Conservation (phyloP, 768 basidiomycete genomes). For the Pleurotus cornucopiae region DNA sequence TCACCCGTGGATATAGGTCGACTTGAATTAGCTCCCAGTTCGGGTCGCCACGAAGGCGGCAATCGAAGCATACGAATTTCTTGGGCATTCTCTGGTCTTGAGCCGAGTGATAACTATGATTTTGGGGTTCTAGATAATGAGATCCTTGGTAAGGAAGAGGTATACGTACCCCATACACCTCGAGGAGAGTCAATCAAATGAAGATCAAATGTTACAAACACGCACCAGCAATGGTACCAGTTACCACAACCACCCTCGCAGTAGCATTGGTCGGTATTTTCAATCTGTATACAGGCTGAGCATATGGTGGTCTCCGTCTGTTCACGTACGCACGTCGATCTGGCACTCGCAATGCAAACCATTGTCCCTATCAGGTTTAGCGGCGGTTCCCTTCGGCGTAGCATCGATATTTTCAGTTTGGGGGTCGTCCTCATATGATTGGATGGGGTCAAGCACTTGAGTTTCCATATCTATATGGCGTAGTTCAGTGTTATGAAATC, state of each 20-base stretch:
- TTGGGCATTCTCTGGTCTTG: slow-evolving; percentile 55
- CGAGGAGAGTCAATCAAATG: not conserved
- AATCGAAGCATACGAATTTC: slow-evolving; percentile 71
- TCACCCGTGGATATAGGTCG: slow-evolving; percentile 52
- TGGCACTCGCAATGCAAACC: slow-evolving; percentile 69
- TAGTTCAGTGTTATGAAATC: no score
- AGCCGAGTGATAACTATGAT: slow-evolving; percentile 54
- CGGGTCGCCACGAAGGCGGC: slow-evolving; percentile 60
- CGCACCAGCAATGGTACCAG: slow-evolving; percentile 79
- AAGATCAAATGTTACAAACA: not conserved
- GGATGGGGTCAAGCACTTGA: slow-evolving; percentile 18
- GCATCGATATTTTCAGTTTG: slow-evolving; percentile 6
- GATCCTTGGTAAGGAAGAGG: not conserved
- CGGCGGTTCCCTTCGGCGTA: slow-evolving; percentile 8
- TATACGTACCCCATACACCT: slow-evolving; percentile 35
- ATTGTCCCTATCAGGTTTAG: slow-evolving; percentile 12
- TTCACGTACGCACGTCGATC: slow-evolving; percentile 37
- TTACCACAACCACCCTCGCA: slow-evolving; percentile 72
- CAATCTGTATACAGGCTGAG: slow-evolving; percentile 32
- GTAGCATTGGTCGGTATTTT: slow-evolving; percentile 46
- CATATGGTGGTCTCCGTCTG: not conserved
- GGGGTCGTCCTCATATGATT: slow-evolving; percentile 16
- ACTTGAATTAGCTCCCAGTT: slow-evolving; percentile 69
- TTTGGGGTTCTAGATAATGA: not conserved
- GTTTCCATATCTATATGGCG: slow-evolving; percentile 36